Percentiles rank a stretch among this genome's conserved stretches.
phyloP scores from a whole-genome alignment of 768 basidiomycete species.

The Boletus vinaceobasis region DNA sequence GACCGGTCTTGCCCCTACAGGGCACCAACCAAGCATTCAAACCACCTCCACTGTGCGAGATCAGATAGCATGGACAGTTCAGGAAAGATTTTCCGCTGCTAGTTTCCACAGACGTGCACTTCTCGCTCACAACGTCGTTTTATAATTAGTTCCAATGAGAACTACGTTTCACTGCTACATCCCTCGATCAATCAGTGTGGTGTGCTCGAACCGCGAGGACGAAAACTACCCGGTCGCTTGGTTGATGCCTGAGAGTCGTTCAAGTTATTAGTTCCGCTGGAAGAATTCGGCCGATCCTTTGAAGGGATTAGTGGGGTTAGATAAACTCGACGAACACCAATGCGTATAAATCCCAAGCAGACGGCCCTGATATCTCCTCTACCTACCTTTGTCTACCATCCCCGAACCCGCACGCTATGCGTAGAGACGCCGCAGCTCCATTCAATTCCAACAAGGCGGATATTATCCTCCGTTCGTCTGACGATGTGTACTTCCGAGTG shows the following conservation, averaged over 20 bases:
- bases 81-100: neutral
- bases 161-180: neutral
- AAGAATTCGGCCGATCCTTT: neutral
- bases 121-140: neutral
- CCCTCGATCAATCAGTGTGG: neutral
- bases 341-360: conserved; percentile 12
- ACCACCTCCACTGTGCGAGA: neutral
- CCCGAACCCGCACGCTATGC: conserved; percentile 12
- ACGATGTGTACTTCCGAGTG: conserved; percentile 29
- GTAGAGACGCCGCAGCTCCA: conserved; percentile 30
- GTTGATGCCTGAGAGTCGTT: conserved; percentile 8
- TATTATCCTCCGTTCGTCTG: conserved; percentile 50
- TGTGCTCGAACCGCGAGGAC: neutral
- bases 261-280: neutral
- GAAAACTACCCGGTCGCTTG: neutral
- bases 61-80: neutral
- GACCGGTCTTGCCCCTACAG: neutral
- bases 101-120: neutral
- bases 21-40: too few species aligned
- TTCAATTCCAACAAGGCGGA: conserved; percentile 49
- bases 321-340: neutral
- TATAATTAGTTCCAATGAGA: conserved; percentile 5
- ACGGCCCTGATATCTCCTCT: neutral
- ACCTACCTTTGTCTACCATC: neutral
- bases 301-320: neutral